Evolutionary conservation across 371 early-diverging fungal species (phyloP), one percentile per base, ranked within the genome.

Genomic region (Saksenaea vasiformis): DNA sequence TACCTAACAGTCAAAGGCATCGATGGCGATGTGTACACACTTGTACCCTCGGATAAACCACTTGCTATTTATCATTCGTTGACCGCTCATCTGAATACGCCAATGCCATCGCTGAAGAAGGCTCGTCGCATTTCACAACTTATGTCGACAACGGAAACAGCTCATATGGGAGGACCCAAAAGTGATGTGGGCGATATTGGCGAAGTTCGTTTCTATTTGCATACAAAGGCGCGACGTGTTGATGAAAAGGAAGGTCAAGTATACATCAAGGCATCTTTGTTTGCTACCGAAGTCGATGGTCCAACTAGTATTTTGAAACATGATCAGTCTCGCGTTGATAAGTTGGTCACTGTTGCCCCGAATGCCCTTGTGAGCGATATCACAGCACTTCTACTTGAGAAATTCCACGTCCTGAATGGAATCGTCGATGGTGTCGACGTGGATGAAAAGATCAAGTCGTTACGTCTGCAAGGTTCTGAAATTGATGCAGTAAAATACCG

Each of bases 31-130:
- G 81, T 77, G 60, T 80, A 73, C 7, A 78, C 82, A 9, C 68
- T 84, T 34, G 73, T 75, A 7, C 74, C 82, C 0, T 70, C 74
- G 27, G 85, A 84, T 44, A 73, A 78, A 60, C 85, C 85, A 0
- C 71, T 84, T 56, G 60, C 80, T n/a, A 84, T 84, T 34, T 84
- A 80, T 47, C 75, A 78, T 41, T 79, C 85, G 10, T 67, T 84
- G 26, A 84, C 77, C 2, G 72, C 71, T 2, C 81, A 80, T 63
- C 64, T 80, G 43, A 84, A 76, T 8, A 80, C 79, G 13, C 85
- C 85, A 0, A 67, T 84, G 73, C 85, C 85, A 7, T 77, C 77
- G 0, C 54, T 73, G 31, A 80, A 73, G 51, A 78, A 79, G 31
- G 80, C 80, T 5, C 67, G 78, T 38, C 78, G 83, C 24, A 83